Percentiles rank a stretch among this genome's conserved stretches.
Evolutionary conservation across 2,329 filamentous ascomycete species (phyloP).

Genomic region (Aspergillus intermedius): DNA sequence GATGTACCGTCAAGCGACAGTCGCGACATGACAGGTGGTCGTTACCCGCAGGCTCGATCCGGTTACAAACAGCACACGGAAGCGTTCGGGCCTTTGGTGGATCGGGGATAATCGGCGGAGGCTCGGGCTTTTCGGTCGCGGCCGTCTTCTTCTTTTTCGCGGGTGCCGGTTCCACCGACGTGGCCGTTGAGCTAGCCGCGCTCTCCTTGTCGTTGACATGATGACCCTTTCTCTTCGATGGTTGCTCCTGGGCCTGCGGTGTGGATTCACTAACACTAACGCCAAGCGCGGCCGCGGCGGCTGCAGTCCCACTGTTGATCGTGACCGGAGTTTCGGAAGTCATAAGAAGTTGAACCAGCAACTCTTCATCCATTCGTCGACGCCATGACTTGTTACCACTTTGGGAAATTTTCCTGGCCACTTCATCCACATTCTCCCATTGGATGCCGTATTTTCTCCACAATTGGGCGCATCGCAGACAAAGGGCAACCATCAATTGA

Average conservation of each 20-base stretch:
- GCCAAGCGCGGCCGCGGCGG: slow-evolving; percentile 39
- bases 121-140: slow-evolving; percentile 49
- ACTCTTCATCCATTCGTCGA: slow-evolving; percentile 83
- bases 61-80: slow-evolving; percentile 78
- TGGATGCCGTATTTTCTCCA: slow-evolving; percentile 96
- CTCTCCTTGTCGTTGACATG: slow-evolving; percentile 42
- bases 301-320: slow-evolving; percentile 37
- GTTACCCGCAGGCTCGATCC: slow-evolving; percentile 59
- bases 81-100: slow-evolving; percentile 70
- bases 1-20: slow-evolving; percentile 86
- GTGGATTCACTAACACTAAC: slow-evolving; percentile 31
- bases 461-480: slow-evolving; percentile 80
- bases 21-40: slow-evolving; percentile 75
- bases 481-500: slow-evolving; percentile 73
- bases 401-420: slow-evolving; percentile 77
- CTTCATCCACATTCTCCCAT: slow-evolving; percentile 89
- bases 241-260: slow-evolving; percentile 39
- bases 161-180: slow-evolving; percentile 43
- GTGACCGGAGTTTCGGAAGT: slow-evolving; percentile 41
- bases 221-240: slow-evolving; percentile 57
- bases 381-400: slow-evolving; percentile 78
- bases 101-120: slow-evolving; percentile 63
- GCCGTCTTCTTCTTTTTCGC: slow-evolving; percentile 62
- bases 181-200: slow-evolving; percentile 40
- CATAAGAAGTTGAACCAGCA: slow-evolving; percentile 46